Evolutionary conservation across 2,329 filamentous ascomycete genomes (phyloP).

Genomic region (Periconia digitata): DNA sequence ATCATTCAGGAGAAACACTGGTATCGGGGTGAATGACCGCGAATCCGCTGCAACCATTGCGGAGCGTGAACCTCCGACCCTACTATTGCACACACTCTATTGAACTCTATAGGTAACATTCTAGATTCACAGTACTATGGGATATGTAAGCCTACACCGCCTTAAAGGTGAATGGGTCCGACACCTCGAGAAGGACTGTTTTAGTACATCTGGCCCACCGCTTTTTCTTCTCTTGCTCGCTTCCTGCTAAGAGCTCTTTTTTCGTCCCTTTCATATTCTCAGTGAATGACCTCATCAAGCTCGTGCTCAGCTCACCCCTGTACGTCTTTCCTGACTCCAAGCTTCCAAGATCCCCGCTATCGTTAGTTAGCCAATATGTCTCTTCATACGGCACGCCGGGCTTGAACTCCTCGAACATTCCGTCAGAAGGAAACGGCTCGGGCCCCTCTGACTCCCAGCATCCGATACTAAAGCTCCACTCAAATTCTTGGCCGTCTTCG

Average conservation of each 20-base stretch:
- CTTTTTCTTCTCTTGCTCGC: conserved; percentile 2
- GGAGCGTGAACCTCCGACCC: too few relatives aligned
- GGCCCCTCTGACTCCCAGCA: conserved; percentile 5
- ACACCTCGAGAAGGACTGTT: neutral
- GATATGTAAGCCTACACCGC: neutral
- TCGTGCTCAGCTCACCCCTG: neutral
- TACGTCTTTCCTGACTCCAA: neutral
- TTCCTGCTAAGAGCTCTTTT: neutral
- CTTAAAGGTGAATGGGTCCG: conserved; percentile 3
- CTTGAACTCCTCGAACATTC: conserved; percentile 10
- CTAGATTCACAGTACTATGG: too few relatives aligned
- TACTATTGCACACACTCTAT: too few relatives aligned
- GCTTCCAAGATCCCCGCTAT: neutral
- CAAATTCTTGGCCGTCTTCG: conserved; percentile 7
- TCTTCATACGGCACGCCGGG: conserved; percentile 4
- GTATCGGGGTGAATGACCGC: too few relatives aligned
- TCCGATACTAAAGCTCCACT: conserved; percentile 8
- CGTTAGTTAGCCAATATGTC: conserved; percentile 3
- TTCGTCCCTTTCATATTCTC: neutral
- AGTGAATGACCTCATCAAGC: neutral
- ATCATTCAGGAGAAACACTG: too few relatives aligned
- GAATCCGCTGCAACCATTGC: too few relatives aligned
- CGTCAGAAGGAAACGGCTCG: conserved; percentile 6
- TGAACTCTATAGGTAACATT: too few relatives aligned
- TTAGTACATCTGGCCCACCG: neutral